Evolutionary conservation across 257 asterid species (phyloP).

Genomic region (Ehretia macrophylla): DNA sequence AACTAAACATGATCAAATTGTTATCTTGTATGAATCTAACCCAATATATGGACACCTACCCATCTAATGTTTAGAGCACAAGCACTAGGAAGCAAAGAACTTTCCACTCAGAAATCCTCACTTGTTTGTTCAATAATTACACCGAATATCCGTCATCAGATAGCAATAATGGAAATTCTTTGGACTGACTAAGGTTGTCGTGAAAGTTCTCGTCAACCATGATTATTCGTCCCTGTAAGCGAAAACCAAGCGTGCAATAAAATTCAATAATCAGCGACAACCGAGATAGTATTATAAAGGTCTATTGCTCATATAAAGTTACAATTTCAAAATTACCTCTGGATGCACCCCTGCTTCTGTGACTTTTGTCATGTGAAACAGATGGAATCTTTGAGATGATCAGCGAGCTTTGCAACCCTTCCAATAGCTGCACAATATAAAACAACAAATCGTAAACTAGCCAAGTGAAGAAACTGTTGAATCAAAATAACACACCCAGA

Average conservation of each 20-base stretch:
- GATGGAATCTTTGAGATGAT: slow-evolving; percentile 60
- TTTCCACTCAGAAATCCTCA: slow-evolving; percentile 29
- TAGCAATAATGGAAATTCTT: background rate
- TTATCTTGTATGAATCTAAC: too few species aligned
- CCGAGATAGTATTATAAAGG: background rate
- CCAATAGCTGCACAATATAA: slow-evolving; percentile 62
- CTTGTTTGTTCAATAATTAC: slow-evolving; percentile 18
- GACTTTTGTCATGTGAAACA: slow-evolving; percentile 63
- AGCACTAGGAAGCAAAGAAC: slow-evolving; percentile 29
- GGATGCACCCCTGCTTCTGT: slow-evolving; percentile 43
- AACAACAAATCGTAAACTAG: background rate
- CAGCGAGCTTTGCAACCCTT: slow-evolving; percentile 88
- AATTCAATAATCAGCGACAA: too few species aligned
- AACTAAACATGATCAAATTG: background rate
- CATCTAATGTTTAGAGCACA: slow-evolving; percentile 47
- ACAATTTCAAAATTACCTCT: slow-evolving; percentile 35
- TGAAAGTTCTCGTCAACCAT: background rate
- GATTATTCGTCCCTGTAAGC: background rate
- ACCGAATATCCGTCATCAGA: background rate
- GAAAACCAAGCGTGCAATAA: background rate
- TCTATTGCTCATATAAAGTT: background rate
- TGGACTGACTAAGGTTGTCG: background rate
- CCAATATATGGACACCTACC: slow-evolving; percentile 49
- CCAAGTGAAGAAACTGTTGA: background rate
- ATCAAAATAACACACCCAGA: background rate